Evolutionary conservation across 257 asterid genomes (phyloP), one percentile per base, ranked within the genome.

Genomic region (Sherardia arvensis): DNA sequence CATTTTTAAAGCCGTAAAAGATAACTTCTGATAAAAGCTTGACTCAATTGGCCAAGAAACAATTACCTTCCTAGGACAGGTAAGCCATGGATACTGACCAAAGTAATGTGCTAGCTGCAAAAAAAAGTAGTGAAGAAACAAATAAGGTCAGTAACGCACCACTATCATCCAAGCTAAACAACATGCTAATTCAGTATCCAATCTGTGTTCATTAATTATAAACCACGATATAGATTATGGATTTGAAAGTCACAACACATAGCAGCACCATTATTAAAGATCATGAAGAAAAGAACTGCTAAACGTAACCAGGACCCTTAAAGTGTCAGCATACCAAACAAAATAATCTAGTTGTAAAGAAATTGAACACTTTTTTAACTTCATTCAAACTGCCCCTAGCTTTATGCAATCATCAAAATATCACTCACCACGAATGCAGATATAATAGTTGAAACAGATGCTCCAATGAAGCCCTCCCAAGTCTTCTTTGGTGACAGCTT

Each of bases 391-490:
- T 47, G 59, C 26, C 18, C 34, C 25, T 3, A 27, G 15, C 26
- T n/a, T n/a, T n/a, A n/a, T n/a, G n/a, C 21, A 33, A 32, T 59
- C 45, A 59, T 53, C 33, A 28, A 47, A 43, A 62, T 67, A 54
- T 33, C 29, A 59, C 86, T 77, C 61, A 87, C 97, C 84, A 87
- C 64, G 77, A 89, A 89, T 64, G 97, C 95, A 14, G 91, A 81
- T 73, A 85, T 71, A 70, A 89, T 66, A 43, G 97, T 89, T 62
- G 94, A 73, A 66, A 86, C 72, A 62, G 97, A 89, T 62, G 95
- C 97, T 76, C 97, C 97, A 55, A 89, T 87, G 77, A 89, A 89
- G 67, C 97, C 97, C 73, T 89, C 97, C 97, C 97, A 89, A 38
- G 97, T 89, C 80, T 89, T 89, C 81, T 89, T 86, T 2, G 95